Percentiles rank a stretch among this genome's conserved stretches.
Conservation (phyloP, 768 basidiomycete species). For the Daedaleopsis sinensis region DNA sequence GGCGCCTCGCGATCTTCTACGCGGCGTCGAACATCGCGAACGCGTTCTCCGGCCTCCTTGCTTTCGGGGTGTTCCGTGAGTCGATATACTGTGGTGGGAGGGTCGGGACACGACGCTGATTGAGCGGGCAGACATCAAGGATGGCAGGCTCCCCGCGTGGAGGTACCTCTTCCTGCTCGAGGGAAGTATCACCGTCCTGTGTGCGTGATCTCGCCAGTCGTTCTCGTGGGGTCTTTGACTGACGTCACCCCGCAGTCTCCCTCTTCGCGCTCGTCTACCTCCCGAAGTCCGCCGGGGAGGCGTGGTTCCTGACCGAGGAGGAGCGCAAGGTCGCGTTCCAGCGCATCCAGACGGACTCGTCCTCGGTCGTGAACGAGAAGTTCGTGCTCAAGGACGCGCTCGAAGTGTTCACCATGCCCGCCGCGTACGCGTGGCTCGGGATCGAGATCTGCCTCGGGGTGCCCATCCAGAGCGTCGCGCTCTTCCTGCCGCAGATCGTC, state of each 20-base stretch:
- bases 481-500: slow-evolving; percentile 10
- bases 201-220: not conserved
- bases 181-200: not conserved
- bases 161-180: slow-evolving; percentile 3
- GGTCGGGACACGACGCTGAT: not conserved
- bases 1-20: slow-evolving; percentile 31
- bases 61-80: slow-evolving; percentile 9
- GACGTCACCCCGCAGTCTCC: not conserved
- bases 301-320: slow-evolving; percentile 1
- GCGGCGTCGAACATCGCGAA: slow-evolving; percentile 29
- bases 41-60: slow-evolving; percentile 7
- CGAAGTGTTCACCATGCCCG: slow-evolving; percentile 2
- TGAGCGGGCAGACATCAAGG: not conserved
- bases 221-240: not conserved
- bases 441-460: slow-evolving; percentile 9
- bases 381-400: slow-evolving; percentile 7
- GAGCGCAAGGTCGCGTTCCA: slow-evolving; percentile 9
- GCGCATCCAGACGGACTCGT: slow-evolving; percentile 7
- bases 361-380: slow-evolving; percentile 5
- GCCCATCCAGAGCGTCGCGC: slow-evolving; percentile 9
- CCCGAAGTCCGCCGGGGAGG: slow-evolving; percentile 1
- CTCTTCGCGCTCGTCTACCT: slow-evolving; percentile 5
- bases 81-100: not conserved
- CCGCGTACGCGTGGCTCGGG: not conserved
- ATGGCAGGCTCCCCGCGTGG: not conserved